Percentiles rank a stretch among this genome's conserved stretches.
These are phyloP conservation scores for Emericellopsis cladophorae DNA, from an alignment of 2,329 filamentous ascomycete species.

Conservation along the genomic window DNA sequence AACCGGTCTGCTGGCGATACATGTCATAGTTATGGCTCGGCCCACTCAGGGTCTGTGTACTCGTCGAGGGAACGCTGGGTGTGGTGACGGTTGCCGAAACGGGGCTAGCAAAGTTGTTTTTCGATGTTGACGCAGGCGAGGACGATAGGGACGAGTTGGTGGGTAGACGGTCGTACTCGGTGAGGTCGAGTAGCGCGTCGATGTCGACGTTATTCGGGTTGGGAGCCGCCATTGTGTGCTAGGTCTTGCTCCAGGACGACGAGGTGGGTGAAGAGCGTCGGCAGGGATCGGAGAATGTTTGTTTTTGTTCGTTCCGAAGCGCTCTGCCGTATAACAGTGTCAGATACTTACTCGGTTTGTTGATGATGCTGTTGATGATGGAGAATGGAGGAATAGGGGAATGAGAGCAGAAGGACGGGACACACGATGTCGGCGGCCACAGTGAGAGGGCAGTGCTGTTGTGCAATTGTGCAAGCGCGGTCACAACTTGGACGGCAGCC, in stretches of 20 bases:
- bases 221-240: constrained; percentile 22
- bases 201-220: constrained; percentile 34
- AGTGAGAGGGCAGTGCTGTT: neutral
- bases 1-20: constrained; percentile 90
- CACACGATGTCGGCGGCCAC: neutral
- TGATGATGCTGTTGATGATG: constrained; percentile 1
- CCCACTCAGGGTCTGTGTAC: constrained; percentile 53
- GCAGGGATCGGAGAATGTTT: neutral
- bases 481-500: neutral
- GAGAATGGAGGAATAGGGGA: neutral
- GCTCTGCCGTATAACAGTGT: too few species aligned
- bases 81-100: constrained; percentile 39
- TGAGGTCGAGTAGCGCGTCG: constrained; percentile 47
- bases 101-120: constrained; percentile 38
- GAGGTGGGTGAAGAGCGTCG: neutral
- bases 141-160: constrained; percentile 43
- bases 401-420: neutral
- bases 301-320: neutral
- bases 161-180: constrained; percentile 45
- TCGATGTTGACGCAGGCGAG: constrained; percentile 40
- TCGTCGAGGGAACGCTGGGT: constrained; percentile 37
- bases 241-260: neutral
- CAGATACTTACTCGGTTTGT: neutral
- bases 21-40: constrained; percentile 93
- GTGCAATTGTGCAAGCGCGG: neutral